phyloP scores from a whole-genome alignment of 495 filamentous ascomycete species.

The Daldinia vernicosa region DNA sequence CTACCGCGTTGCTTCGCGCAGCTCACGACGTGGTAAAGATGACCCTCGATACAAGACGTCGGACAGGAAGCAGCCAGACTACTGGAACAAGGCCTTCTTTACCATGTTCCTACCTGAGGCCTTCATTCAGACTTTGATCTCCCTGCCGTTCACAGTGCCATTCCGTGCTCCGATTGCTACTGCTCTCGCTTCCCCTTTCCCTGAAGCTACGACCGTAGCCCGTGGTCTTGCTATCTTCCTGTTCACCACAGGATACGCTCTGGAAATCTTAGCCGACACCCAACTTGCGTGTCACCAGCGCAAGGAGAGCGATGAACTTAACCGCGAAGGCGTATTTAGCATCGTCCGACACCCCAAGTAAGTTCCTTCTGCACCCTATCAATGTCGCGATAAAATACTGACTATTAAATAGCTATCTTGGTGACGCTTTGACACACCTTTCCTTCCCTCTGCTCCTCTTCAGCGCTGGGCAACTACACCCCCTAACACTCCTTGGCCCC shows the following conservation, averaged over 20 bases:
- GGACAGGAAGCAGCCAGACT: constrained; percentile 58
- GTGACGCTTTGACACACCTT: constrained; percentile 63
- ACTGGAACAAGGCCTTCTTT: constrained; percentile 62
- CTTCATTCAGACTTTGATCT: constrained; percentile 60
- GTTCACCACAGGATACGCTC: constrained; percentile 61
- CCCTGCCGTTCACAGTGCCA: constrained; percentile 63
- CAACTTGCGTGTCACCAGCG: constrained; percentile 55
- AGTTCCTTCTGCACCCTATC: constrained; percentile 30
- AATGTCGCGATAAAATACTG: constrained; percentile 8
- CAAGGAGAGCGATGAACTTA: constrained; percentile 44
- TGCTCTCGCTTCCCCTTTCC: constrained; percentile 36
- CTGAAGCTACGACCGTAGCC: constrained; percentile 14
- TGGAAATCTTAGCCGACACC: constrained; percentile 64
- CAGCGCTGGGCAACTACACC: constrained; percentile 60
- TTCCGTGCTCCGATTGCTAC: constrained; percentile 52
- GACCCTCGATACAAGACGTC: constrained; percentile 62
- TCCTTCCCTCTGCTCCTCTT: constrained; percentile 62
- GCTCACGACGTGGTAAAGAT: constrained; percentile 58
- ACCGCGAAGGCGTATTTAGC: constrained; percentile 65
- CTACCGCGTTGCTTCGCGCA: constrained; percentile 58
- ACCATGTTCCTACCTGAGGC: constrained; percentile 64
- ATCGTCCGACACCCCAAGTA: constrained; percentile 70
- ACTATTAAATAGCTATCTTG: constrained; percentile 59
- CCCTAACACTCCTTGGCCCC: constrained; percentile 62
- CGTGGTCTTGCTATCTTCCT: constrained; percentile 62